Percentiles rank a stretch among this genome's conserved stretches.
Conservation (phyloP, 1,284 basidiomycete species). For the Cerrena zonata region DNA sequence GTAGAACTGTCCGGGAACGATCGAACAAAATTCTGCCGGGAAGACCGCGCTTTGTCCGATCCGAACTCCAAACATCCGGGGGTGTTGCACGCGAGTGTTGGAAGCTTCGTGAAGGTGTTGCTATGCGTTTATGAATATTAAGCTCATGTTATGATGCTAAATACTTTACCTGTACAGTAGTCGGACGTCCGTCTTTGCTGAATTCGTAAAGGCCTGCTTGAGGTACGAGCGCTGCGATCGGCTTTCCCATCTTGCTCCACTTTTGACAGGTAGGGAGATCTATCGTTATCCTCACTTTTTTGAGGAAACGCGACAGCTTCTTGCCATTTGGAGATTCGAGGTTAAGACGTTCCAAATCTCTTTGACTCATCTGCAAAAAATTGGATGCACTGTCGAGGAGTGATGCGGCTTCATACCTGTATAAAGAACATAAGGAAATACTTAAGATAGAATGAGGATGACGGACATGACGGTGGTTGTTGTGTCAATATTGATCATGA, state of each 20-base stretch:
- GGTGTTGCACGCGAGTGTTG: conserved; percentile 26
- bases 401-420: conserved; percentile 22
- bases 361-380: background rate
- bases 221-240: conserved; percentile 20
- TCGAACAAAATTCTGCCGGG: conserved; percentile 44
- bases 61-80: conserved; percentile 35
- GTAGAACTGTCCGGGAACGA: conserved; percentile 44
- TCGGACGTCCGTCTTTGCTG: conserved; percentile 25
- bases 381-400: background rate
- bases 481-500: conserved; percentile 23
- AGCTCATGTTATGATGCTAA: background rate
- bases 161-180: conserved; percentile 29
- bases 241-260: conserved; percentile 8
- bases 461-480: conserved; percentile 18
- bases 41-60: conserved; percentile 30
- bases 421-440: conserved; percentile 29
- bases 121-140: conserved; percentile 18
- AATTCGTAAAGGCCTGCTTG: conserved; percentile 27
- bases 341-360: background rate
- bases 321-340: background rate
- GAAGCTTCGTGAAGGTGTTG: conserved; percentile 33
- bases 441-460: conserved; percentile 15
- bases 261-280: background rate
- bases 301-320: background rate
- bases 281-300: background rate